Percentiles rank a stretch among this genome's conserved stretches.
phyloP scores from a whole-genome alignment of 306 rosid genomes.

The Cucumis cinereus region DNA sequence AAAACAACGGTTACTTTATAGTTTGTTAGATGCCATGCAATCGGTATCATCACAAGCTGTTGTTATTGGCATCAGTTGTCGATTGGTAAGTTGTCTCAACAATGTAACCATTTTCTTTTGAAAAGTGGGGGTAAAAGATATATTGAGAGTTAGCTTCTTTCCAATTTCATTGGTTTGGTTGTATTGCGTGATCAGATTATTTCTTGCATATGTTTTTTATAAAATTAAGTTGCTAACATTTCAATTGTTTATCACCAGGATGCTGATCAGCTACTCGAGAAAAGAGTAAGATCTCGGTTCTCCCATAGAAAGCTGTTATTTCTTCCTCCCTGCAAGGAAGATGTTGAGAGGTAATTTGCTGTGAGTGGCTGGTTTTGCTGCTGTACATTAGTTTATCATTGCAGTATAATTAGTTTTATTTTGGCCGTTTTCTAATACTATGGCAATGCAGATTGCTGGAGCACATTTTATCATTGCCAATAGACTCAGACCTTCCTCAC shows the following conservation, averaged over 20 bases:
- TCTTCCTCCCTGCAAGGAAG: slow-evolving; percentile 64
- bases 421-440: slow-evolving; percentile 11
- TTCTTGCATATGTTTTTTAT: background rate
- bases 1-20: slow-evolving; percentile 81
- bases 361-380: background rate
- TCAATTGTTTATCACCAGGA: slow-evolving; percentile 39
- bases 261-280: slow-evolving; percentile 88
- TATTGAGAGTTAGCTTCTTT: background rate
- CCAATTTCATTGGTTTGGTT: background rate
- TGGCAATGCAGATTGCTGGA: slow-evolving; percentile 49
- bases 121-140: background rate
- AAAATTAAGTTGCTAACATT: slow-evolving; percentile 9
- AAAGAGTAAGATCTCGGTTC: slow-evolving; percentile 92
- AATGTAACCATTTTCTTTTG: slow-evolving; percentile 11
- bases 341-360: slow-evolving; percentile 37
- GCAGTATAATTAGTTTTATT: background rate
- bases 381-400: slow-evolving; percentile 4
- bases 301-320: slow-evolving; percentile 82
- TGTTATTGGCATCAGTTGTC: slow-evolving; percentile 76
- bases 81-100: slow-evolving; percentile 49
- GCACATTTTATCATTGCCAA: slow-evolving; percentile 56
- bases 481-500: slow-evolving; percentile 47
- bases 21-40: slow-evolving; percentile 88
- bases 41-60: slow-evolving; percentile 85
- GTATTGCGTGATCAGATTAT: background rate